Evolutionary conservation across 305 asterid species (phyloP).

Genomic region (Fraxinus baroniana): DNA sequence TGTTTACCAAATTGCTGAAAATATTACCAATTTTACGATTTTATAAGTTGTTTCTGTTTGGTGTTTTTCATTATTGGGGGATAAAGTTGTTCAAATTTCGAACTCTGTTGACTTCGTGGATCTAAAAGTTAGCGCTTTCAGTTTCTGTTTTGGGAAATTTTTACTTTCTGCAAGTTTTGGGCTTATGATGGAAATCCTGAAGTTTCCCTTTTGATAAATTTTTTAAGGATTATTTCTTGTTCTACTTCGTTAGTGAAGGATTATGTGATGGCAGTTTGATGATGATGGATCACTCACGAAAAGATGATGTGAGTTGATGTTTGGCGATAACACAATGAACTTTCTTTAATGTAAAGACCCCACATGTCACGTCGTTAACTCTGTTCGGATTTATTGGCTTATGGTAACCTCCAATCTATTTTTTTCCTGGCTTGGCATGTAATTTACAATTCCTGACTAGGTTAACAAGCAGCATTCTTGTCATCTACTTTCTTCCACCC

Average conservation of each 20-base stretch:
- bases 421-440: neutral
- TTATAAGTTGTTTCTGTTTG: neutral
- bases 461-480: neutral
- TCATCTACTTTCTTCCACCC: neutral
- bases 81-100: neutral
- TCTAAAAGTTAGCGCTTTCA: neutral
- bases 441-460: neutral
- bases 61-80: neutral
- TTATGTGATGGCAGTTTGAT: neutral
- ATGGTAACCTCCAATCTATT: slow-evolving; percentile 1
- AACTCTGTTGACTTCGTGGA: neutral
- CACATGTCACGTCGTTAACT: neutral
- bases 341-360: neutral
- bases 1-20: neutral
- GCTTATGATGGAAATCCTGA: neutral
- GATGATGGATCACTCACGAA: slow-evolving; percentile 35
- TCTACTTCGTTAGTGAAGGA: neutral
- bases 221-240: neutral
- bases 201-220: neutral
- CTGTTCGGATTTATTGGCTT: neutral
- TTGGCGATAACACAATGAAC: neutral
- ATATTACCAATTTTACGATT: neutral
- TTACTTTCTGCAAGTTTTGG: neutral
- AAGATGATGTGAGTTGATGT: slow-evolving; percentile 36
- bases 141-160: neutral